These are phyloP conservation scores for Sphagnum tenellum DNA, from an alignment of 225 moss, liverwort and hornwort genomes.

Conservation along the genomic window DNA sequence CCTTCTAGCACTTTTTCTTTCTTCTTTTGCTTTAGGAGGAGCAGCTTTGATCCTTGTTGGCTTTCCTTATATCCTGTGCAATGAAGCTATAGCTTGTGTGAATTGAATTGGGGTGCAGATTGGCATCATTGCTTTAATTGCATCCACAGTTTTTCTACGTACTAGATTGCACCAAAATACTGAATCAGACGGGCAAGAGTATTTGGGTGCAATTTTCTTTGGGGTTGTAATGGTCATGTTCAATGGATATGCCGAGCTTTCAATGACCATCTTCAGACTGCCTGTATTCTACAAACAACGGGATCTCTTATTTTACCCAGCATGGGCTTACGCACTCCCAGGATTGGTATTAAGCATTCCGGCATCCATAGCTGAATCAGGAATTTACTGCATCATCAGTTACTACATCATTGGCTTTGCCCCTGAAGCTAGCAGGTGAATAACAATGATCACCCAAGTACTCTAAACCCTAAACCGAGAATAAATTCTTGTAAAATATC, in stretches of 20 bases:
- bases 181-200: constrained; percentile 43
- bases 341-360: constrained; percentile 52
- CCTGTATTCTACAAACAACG: constrained; percentile 82
- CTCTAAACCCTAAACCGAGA: not conserved
- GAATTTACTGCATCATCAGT: constrained; percentile 51
- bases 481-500: not conserved
- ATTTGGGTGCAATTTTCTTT: constrained; percentile 57
- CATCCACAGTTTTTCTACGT: constrained; percentile 58
- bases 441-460: not conserved
- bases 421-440: constrained; percentile 61
- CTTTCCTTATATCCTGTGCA: not conserved
- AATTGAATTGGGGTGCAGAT: constrained; percentile 27
- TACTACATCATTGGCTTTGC: constrained; percentile 74
- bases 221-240: constrained; percentile 69
- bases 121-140: constrained; percentile 46
- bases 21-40: too few species aligned
- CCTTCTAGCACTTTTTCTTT: too few species aligned
- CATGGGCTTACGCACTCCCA: constrained; percentile 70
- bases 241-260: constrained; percentile 73
- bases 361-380: constrained; percentile 47
- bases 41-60: too few species aligned
- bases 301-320: constrained; percentile 66
- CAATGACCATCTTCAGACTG: constrained; percentile 57
- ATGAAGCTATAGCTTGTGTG: not conserved
- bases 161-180: constrained; percentile 47